Percentiles rank a stretch among this genome's conserved stretches.
These are phyloP conservation scores for Hyaloscypha hepaticicola DNA, from an alignment of 495 filamentous ascomycete species.

Conservation along the genomic window DNA sequence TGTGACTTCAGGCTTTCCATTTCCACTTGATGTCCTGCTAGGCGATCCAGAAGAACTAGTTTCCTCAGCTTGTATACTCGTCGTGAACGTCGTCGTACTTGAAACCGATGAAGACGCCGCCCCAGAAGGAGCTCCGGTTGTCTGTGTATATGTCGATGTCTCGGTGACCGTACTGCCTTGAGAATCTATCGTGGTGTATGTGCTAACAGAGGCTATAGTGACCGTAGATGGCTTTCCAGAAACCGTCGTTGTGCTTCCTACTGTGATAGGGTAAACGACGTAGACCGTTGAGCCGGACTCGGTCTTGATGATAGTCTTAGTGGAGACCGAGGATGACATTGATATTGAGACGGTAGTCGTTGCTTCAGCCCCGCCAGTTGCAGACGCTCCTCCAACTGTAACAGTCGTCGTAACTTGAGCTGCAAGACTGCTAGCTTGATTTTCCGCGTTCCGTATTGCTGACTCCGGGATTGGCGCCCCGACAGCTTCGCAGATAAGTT, in stretches of 20 bases:
- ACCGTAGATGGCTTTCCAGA: constrained; percentile 18
- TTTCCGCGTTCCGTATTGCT: constrained; percentile 22
- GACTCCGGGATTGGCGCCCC: constrained; percentile 25
- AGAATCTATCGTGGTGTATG: constrained; percentile 21
- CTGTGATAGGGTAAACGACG: constrained; percentile 17
- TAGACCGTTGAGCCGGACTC: constrained; percentile 7
- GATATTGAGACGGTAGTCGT: constrained; percentile 1
- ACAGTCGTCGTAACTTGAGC: constrained; percentile 18
- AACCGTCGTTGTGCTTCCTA: constrained; percentile 11
- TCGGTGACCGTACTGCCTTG: too few relatives aligned
- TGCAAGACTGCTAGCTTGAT: constrained; percentile 13
- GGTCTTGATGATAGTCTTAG: constrained; percentile 15
- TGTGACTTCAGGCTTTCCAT: not conserved
- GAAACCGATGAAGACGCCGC: not conserved
- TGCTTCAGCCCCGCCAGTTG: constrained; percentile 2
- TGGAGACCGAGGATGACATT: not conserved
- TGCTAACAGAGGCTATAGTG: not conserved
- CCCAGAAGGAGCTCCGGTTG: not conserved
- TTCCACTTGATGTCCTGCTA: not conserved
- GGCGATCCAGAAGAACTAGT: not conserved
- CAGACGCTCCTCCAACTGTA: constrained; percentile 11
- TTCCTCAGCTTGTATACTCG: not conserved
- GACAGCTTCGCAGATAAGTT: constrained; percentile 32
- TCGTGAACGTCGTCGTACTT: not conserved
- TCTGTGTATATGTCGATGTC: constrained; percentile 3